phyloP scores from a whole-genome alignment of 2,329 filamentous ascomycete genomes.

The Penicillium sp. region DNA sequence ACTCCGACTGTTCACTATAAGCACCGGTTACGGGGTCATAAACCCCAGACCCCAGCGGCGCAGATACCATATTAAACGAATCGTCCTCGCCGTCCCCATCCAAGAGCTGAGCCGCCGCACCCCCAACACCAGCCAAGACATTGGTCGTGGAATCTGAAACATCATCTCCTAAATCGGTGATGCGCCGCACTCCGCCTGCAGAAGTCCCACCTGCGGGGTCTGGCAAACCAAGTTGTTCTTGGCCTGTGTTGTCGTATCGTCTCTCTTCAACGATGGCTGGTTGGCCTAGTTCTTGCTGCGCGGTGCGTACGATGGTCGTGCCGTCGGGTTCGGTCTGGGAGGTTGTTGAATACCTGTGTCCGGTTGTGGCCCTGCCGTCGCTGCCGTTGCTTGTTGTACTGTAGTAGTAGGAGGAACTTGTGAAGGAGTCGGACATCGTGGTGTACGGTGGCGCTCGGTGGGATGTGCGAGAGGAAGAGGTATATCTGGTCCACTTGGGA shows the following conservation, averaged over 20 bases:
- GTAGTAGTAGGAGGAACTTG: conserved; percentile 36
- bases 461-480: conserved; percentile 7
- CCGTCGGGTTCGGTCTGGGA: conserved; percentile 36
- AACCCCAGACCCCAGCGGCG: conserved; percentile 14
- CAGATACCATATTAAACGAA: conserved; percentile 12
- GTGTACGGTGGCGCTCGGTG: conserved; percentile 4
- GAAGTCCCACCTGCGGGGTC: conserved; percentile 13
- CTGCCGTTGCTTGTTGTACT: conserved; percentile 30
- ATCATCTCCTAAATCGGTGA: conserved; percentile 31
- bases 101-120: conserved; percentile 1
- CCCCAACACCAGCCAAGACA: conserved; percentile 9
- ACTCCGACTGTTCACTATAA: conserved; percentile 21
- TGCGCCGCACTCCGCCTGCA: conserved; percentile 27
- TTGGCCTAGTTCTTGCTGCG: conserved; percentile 36
- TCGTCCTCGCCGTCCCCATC: conserved; percentile 11
- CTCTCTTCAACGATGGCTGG: conserved; percentile 36
- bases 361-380: conserved; percentile 29
- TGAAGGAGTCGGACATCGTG: conserved; percentile 30
- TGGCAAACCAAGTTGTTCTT: conserved; percentile 25
- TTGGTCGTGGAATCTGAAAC: background rate
- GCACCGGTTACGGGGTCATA: conserved; percentile 16
- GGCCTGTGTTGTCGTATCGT: conserved; percentile 34
- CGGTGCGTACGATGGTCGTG: conserved; percentile 35
- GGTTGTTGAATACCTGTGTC: conserved; percentile 34
- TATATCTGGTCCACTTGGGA: conserved; percentile 8